Evolutionary conservation across 192 early-diverging fungal species (phyloP), one percentile per base, ranked within the genome.

Genomic region (Kappamyces sp.): DNA sequence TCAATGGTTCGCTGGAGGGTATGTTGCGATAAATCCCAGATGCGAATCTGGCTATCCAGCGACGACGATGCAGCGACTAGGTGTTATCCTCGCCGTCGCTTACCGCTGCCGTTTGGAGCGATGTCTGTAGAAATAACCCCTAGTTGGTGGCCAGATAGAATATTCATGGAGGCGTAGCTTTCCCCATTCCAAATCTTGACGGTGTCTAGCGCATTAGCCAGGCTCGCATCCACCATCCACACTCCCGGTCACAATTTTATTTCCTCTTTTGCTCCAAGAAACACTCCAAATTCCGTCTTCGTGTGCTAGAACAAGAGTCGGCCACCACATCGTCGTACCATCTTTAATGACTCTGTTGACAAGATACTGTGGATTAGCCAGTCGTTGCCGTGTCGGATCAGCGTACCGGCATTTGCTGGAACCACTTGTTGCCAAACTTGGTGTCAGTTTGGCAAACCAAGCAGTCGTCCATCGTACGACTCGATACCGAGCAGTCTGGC

Each of bases 221-320:
- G 23, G 23, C 23, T 23, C 23, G 23, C 23, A 23, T 23, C 23
- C 23, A 23, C 23, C 82, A 54, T 93, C 90, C 4, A 86, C 77
- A 37, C 87, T 88, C 9, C 87, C 88, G 37, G 90, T 87, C 13
- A 86, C 63, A 8, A 93, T 84, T 42, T 74, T 61, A 64, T 87
- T 78, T 5, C 79, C 74, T 46, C 77, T 66, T 36, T 71, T 74
- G 23, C 83, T 77, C 89, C 90, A 93, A n/a, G 82, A 78, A 3
- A 87, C 85, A 47, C 78, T 66, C 90, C 90, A 93, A 58, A 93
- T 87, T 51, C 84, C 87, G 64, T 88, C 89, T 39, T 76, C 81
- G 60, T 93, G 90, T 1, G 89, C 90, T 90, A 8, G 4, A 40
- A 37, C 43, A 44, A 44, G 43, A 44, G 13, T 13, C 13, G 8